Conservation (phyloP, 306 rosid species). For the Cicer cuneatum region DNA sequence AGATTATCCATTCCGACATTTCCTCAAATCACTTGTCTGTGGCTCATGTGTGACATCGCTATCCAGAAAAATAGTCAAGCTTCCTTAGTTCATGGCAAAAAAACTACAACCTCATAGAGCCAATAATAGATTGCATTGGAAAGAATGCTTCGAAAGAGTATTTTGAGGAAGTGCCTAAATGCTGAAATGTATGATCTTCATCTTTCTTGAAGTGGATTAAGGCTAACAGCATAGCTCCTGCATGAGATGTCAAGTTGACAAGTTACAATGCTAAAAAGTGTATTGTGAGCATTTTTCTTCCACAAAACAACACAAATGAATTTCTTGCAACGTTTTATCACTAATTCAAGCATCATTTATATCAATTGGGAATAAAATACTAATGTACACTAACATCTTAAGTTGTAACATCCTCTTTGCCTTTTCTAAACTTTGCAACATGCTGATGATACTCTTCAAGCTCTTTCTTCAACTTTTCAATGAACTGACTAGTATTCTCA, state of each 20-base stretch:
- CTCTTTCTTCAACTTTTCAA: conserved; percentile 85
- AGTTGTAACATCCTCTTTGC: conserved; percentile 46
- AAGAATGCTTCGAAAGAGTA: neutral
- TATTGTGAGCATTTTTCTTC: neutral
- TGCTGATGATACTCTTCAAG: conserved; percentile 72
- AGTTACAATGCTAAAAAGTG: neutral
- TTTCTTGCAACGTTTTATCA: neutral
- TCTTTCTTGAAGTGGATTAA: conserved; percentile 17
- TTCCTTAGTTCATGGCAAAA: conserved; percentile 40
- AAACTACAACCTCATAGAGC: conserved; percentile 3
- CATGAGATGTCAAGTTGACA: conserved; percentile 17
- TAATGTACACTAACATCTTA: conserved; percentile 40
- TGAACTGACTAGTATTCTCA: conserved; percentile 87
- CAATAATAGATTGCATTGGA: neutral
- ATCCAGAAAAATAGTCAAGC: conserved; percentile 29
- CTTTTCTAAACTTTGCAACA: conserved; percentile 58
- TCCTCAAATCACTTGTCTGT: conserved; percentile 8
- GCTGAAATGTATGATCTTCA: conserved; percentile 17
- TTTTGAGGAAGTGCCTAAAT: neutral
- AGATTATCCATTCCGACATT: conserved; percentile 24
- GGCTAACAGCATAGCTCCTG: conserved; percentile 2
- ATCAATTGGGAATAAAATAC: conserved; percentile 12
- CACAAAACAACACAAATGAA: neutral
- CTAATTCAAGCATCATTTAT: conserved; percentile 28
- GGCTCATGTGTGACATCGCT: conserved; percentile 21